phyloP scores from a whole-genome alignment of 2,329 filamentous ascomycete genomes.

The Colletotrichum higginsianum region DNA sequence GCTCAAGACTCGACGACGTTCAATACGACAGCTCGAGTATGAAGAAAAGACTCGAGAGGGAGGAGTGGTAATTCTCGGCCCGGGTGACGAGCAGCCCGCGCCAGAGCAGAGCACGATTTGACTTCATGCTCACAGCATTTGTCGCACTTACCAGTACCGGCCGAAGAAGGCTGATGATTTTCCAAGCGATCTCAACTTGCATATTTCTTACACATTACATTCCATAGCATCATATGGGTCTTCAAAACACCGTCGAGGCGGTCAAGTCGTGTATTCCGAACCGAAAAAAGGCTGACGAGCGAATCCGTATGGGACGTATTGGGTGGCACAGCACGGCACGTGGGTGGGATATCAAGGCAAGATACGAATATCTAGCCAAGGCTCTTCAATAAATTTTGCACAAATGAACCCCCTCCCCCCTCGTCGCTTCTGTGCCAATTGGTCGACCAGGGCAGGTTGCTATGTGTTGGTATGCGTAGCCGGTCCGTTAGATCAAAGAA shows the following conservation, averaged over 20 bases:
- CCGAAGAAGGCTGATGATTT: constrained; percentile 14
- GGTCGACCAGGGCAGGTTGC: too few species aligned
- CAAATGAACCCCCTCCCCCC: neutral
- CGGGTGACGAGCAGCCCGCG: constrained; percentile 33
- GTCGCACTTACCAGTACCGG: constrained; percentile 19
- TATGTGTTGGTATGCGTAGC: neutral
- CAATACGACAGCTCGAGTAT: constrained; percentile 1
- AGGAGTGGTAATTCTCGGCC: constrained; percentile 16
- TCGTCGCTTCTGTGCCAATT: neutral
- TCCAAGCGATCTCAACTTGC: constrained; percentile 24
- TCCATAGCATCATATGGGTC: constrained; percentile 4
- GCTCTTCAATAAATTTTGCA: neutral
- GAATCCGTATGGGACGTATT: neutral
- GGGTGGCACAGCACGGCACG: neutral
- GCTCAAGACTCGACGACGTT: constrained; percentile 7
- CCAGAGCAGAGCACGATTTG: constrained; percentile 35
- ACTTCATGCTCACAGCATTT: constrained; percentile 34
- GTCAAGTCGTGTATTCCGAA: neutral
- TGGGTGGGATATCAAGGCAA: neutral
- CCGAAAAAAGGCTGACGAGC: neutral
- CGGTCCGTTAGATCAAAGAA: neutral
- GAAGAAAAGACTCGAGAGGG: neutral
- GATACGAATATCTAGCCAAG: neutral
- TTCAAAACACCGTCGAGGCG: constrained; percentile 17
- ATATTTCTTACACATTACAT: constrained; percentile 9